Evolutionary conservation across 2,329 filamentous ascomycete genomes (phyloP), one percentile per base, ranked within the genome.

Genomic region (Colletotrichum graminicola): DNA sequence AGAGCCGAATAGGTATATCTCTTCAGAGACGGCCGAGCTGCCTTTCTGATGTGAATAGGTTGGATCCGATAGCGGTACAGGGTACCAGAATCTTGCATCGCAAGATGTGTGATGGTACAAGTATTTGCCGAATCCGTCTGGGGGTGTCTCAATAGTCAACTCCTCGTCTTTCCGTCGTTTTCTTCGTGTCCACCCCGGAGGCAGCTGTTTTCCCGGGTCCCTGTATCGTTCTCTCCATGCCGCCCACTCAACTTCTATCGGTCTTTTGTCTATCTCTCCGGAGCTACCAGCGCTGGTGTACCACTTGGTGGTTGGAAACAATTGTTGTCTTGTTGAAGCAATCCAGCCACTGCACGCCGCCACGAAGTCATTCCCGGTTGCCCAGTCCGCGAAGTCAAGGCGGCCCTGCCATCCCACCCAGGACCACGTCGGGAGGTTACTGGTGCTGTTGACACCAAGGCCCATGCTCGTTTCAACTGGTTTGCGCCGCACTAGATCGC

Each of bases 361-460:
- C 47, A 51, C 6, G 12, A 51, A 51, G 47, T 51, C 47, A 5
- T 51, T 51, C 2, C 47, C 47, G 12, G 47, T 26, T 29, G 23
- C 47, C 47, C 47, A 51, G 5, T 23, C 47, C 4, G 4, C 23
- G 47, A 51, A 51, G 18, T 51, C 47, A 51, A 51, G 23, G 0
- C 5, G 23, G 23, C 56, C 56, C 8, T 60, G 56, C 56, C 56
- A 60, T 26, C 56, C 39, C 39, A 45, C 29, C 56, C 56, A 60
- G 10, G 56, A 60, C 56, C 56, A 60, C 26, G 23, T 60, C 14
- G 56, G 56, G 18, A 60, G 56, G 43, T 32, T 11, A 4, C 26
- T 32, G 4, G 14, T 14, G 18, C 8, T 12, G 39, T n/a, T 43
- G 39, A 8, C 11, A 5, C 14, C 18, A n/a, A 6, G 23, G 39